phyloP scores from a whole-genome alignment of 305 asterid species.

The Coffea humblotiana region DNA sequence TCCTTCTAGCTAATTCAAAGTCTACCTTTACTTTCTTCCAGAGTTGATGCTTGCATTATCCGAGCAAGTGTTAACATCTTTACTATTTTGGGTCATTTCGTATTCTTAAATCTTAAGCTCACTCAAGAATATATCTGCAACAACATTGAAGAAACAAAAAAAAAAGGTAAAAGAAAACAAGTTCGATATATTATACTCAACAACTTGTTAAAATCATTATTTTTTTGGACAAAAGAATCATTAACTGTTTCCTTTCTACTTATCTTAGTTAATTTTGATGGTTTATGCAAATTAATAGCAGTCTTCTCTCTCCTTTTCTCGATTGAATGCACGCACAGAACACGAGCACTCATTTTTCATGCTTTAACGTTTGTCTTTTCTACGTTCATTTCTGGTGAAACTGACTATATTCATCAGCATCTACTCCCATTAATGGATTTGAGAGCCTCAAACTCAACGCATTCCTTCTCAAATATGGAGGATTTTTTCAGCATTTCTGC shows the following conservation, averaged over 20 bases:
- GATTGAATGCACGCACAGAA: not conserved
- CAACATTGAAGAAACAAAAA: too few species aligned
- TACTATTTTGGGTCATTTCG: not conserved
- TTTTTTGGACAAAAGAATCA: not conserved
- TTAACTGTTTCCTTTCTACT: not conserved
- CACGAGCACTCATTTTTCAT: not conserved
- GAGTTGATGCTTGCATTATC: not conserved
- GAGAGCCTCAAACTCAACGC: not conserved
- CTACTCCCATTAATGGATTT: not conserved
- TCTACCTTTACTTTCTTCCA: not conserved
- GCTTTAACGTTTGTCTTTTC: slow-evolving; percentile 7
- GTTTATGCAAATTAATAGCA: too few species aligned
- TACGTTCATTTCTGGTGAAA: not conserved
- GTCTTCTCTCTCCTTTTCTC: not conserved
- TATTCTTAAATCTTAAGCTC: not conserved
- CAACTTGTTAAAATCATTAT: not conserved
- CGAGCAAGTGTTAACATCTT: too few species aligned
- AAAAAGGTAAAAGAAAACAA: not conserved
- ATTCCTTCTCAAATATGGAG: slow-evolving; percentile 1
- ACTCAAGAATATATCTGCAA: not conserved
- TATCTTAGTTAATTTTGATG: not conserved
- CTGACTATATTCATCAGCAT: not conserved
- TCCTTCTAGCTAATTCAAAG: not conserved
- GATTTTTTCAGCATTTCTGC: not conserved
- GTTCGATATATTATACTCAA: not conserved